These are phyloP conservation scores for Flaveria bidentis DNA, from an alignment of 129 eudicot species.

Conservation along the genomic window DNA sequence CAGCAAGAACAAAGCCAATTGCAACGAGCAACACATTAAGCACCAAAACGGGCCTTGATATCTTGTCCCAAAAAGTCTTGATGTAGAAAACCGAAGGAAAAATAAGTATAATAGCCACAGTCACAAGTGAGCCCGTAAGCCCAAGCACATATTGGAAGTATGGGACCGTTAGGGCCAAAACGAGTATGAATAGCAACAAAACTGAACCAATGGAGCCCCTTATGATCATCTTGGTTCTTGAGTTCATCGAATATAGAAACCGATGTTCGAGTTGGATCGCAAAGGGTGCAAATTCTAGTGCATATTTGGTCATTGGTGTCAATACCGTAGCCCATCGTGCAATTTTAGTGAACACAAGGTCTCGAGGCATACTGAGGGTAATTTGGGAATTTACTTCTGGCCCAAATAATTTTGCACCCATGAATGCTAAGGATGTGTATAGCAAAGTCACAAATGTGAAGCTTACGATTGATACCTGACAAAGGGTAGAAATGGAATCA, in stretches of 20 bases:
- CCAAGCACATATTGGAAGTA: conserved; percentile 78
- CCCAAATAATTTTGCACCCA: conserved; percentile 84
- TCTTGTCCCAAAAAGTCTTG: conserved; percentile 63
- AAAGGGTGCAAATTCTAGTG: conserved; percentile 80
- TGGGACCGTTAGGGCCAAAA: conserved; percentile 75
- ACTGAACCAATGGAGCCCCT: conserved; percentile 69
- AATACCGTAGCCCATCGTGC: conserved; percentile 87
- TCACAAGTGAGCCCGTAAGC: conserved; percentile 83
- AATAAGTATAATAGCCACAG: conserved; percentile 61
- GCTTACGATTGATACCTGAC: conserved; percentile 80
- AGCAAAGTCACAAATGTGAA: conserved; percentile 64
- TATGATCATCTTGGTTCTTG: conserved; percentile 63
- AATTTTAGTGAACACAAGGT: conserved; percentile 58
- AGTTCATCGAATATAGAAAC: conserved; percentile 52
- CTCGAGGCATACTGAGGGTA: conserved; percentile 80
- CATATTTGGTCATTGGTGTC: conserved; percentile 93
- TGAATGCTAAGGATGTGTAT: conserved; percentile 66
- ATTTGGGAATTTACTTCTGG: conserved; percentile 72
- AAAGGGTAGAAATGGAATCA: not conserved
- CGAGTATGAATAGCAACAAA: conserved; percentile 53
- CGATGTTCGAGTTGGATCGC: conserved; percentile 72
- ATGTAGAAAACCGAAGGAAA: conserved; percentile 70
- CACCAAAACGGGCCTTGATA: conserved; percentile 41
- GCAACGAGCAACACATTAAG: conserved; percentile 45
- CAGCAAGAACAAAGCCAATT: conserved; percentile 52